Evolutionary conservation across 75 land plant genomes (phyloP), one percentile per base, ranked within the genome.

Genomic region (Ceratopteris richardii): DNA sequence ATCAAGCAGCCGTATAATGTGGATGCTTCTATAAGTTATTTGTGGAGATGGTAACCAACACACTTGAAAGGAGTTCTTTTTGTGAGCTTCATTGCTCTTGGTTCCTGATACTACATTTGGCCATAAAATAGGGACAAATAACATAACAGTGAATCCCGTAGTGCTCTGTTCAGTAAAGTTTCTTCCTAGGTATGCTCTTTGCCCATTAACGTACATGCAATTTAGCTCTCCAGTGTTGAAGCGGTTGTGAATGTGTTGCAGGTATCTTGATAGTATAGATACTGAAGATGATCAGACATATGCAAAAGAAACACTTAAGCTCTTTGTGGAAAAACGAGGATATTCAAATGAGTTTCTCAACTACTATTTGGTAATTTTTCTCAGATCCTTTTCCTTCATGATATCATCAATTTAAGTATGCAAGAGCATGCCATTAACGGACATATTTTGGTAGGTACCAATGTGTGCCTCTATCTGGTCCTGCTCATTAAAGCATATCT

Each of bases 391-490:
- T 40, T 14, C 13, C 14, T 40, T 14, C 14, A 10, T 40, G 42
- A 10, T 9, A 40, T 40, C 13, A 9, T 40, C 14, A 14, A 40
- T 40, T 40, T n/a, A n/a, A n/a, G n/a, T n/a, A n/a, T n/a, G n/a
- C n/a, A n/a, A 9, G 42, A 40, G 42, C 42, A 40, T 14, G 42
- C 9, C 42, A 40, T 14, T 10, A 10, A 10, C 42, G 9, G 14
- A 40, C 9, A 10, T 40, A 14, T 57, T 57, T 57, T 3, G 31
- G 24, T 60, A 94, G 98, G 65, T 86, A 56, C 97, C 99, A 24
- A 74, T 95, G 22, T 95, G 99, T 58, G 92, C 72, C 37, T 90
- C 88, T 36, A 90, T 90, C 1, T 95, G 99, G 99, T 95, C 97
- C 10, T 95, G 97, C 56, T 62, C 99, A 26, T 70, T 86, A 11